Evolutionary conservation across 2,329 filamentous ascomycete genomes (phyloP).

Genomic region (Ceratocystis lukuohia): DNA sequence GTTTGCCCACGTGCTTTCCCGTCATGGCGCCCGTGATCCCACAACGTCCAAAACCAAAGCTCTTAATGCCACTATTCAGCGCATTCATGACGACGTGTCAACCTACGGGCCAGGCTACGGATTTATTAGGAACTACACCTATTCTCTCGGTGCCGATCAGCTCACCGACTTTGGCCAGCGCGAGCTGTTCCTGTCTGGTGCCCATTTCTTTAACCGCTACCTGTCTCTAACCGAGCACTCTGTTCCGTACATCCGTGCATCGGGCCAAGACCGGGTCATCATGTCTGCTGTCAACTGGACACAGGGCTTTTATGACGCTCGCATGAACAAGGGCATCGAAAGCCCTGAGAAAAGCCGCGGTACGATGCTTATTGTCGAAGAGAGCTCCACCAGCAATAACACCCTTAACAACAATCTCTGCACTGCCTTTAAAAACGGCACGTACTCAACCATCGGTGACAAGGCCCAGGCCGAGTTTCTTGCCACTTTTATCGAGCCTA

Average conservation of each 20-base stretch:
- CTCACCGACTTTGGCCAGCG: conserved; percentile 53
- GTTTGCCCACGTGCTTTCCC: conserved; percentile 68
- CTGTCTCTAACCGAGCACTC: conserved; percentile 40
- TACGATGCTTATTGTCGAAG: conserved; percentile 54
- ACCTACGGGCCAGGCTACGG: conserved; percentile 49
- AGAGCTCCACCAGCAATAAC: conserved; percentile 58
- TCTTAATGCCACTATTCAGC: conserved; percentile 51
- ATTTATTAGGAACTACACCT: conserved; percentile 61
- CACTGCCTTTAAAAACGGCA: conserved; percentile 51
- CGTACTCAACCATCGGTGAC: conserved; percentile 34
- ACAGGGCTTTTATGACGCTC: conserved; percentile 49
- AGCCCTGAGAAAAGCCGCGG: conserved; percentile 35
- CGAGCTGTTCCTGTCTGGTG: conserved; percentile 61
- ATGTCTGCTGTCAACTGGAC: conserved; percentile 65
- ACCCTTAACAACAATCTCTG: conserved; percentile 66
- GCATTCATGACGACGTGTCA: conserved; percentile 45
- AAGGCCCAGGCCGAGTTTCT: conserved; percentile 45
- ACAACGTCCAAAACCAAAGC: conserved; percentile 50
- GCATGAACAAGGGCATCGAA: conserved; percentile 29
- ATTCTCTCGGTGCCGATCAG: conserved; percentile 55
- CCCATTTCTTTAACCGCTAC: conserved; percentile 65
- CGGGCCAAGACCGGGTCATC: conserved; percentile 57
- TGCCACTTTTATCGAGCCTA: conserved; percentile 49
- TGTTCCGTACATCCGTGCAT: conserved; percentile 58
- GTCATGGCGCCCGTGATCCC: conserved; percentile 75